phyloP scores from a whole-genome alignment of 2,329 filamentous ascomycete species.

The Mycosphaerelloides madeirae region DNA sequence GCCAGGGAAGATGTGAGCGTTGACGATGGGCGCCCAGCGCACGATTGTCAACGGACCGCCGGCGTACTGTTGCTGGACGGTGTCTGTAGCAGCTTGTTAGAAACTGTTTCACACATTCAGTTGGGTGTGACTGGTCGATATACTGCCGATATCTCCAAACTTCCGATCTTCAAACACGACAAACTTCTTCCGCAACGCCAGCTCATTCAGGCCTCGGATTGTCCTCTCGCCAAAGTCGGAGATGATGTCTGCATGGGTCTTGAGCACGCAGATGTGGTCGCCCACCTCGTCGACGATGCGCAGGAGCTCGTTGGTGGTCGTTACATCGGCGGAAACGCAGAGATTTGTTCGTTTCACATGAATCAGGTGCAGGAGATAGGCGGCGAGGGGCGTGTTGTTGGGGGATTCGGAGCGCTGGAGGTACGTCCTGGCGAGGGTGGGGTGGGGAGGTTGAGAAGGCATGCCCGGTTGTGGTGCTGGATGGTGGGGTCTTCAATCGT shows the following conservation, averaged over 20 bases:
- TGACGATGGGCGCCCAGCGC: constrained; percentile 50
- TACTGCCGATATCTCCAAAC: constrained; percentile 54
- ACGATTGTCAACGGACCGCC: constrained; percentile 49
- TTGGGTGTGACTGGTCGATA: constrained; percentile 12
- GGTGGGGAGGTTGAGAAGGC: constrained; percentile 34
- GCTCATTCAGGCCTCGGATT: constrained; percentile 44
- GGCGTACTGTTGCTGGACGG: constrained; percentile 52
- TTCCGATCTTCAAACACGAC: constrained; percentile 53
- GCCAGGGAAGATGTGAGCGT: constrained; percentile 51
- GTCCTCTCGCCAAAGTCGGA: constrained; percentile 57
- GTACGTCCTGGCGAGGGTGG: constrained; percentile 42
- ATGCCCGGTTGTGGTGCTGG: constrained; percentile 4
- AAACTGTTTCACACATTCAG: neutral
- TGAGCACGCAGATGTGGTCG: constrained; percentile 56
- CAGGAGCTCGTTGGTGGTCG: constrained; percentile 52
- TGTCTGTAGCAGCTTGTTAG: constrained; percentile 35
- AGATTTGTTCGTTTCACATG: constrained; percentile 49
- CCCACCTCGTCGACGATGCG: constrained; percentile 55
- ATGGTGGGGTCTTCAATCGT: no score
- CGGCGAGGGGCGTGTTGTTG: constrained; percentile 41
- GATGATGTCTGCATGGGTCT: constrained; percentile 59
- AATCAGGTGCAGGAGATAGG: constrained; percentile 47
- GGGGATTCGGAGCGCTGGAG: constrained; percentile 42
- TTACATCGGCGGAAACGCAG: constrained; percentile 55
- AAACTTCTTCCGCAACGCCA: constrained; percentile 47